phyloP scores from a whole-genome alignment of 257 asterid genomes.

The Ophiorrhiza pumila region DNA sequence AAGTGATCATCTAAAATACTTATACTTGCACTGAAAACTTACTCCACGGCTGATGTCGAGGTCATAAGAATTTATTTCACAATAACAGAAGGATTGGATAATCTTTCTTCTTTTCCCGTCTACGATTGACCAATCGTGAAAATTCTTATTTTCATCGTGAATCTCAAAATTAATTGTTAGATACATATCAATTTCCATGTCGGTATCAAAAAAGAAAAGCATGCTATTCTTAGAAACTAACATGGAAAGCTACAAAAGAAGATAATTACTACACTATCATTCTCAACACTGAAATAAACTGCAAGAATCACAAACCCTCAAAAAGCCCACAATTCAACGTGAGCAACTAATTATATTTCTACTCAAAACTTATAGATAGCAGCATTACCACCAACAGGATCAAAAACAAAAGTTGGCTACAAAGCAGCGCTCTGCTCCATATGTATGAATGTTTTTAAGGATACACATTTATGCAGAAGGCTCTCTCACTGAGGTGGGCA shows the following conservation, averaged over 20 bases:
- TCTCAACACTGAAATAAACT: too few relatives aligned
- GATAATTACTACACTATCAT: not conserved
- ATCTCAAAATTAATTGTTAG: too few relatives aligned
- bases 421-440: not conserved
- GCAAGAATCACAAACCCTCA: not conserved
- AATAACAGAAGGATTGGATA: too few relatives aligned
- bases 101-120: too few relatives aligned
- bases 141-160: too few relatives aligned
- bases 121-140: too few relatives aligned
- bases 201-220: too few relatives aligned
- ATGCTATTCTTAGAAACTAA: not conserved
- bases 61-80: too few relatives aligned
- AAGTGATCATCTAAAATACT: too few relatives aligned
- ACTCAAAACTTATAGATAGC: not conserved
- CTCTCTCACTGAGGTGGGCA: slow-evolving; percentile 79
- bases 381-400: not conserved
- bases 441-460: not conserved
- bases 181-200: too few relatives aligned
- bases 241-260: not conserved
- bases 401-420: not conserved
- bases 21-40: too few relatives aligned
- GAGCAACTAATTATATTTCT: not conserved
- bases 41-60: too few relatives aligned
- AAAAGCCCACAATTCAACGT: not conserved
- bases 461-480: slow-evolving; percentile 58